Percentiles rank a stretch among this genome's conserved stretches.
Evolutionary conservation across 2,329 filamentous ascomycete species (phyloP).

Genomic region (Alternaria brassicae): DNA sequence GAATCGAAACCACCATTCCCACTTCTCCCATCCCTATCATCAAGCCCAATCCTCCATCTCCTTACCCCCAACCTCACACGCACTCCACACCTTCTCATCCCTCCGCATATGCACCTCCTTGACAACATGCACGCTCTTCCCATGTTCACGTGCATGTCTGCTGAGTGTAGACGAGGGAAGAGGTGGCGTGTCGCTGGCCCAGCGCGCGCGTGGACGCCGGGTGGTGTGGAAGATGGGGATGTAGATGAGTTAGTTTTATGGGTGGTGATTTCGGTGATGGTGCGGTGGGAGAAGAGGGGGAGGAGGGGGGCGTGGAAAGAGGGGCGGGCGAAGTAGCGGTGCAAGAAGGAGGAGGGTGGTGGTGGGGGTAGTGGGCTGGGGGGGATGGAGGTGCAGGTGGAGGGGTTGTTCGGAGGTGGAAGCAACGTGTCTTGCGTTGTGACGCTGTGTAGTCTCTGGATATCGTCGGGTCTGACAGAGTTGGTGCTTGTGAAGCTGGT

Average conservation of each 20-base stretch:
- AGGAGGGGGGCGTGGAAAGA: conserved; percentile 18
- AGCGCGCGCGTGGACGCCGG: conserved; percentile 33
- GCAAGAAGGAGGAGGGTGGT: conserved; percentile 23
- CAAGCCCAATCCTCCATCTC: conserved; percentile 18
- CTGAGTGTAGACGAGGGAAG: neutral
- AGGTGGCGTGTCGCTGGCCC: conserved; percentile 19
- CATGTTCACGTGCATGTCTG: neutral
- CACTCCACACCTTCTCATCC: conserved; percentile 10
- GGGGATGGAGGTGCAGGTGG: neutral
- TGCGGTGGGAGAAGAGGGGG: conserved; percentile 25
- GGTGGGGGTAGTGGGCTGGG: neutral
- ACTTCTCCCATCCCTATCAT: neutral
- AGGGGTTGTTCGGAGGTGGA: neutral
- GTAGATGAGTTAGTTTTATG: neutral
- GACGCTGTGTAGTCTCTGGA: conserved; percentile 8
- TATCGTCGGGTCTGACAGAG: conserved; percentile 15
- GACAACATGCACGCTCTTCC: conserved; percentile 33
- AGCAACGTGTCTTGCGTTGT: conserved; percentile 19
- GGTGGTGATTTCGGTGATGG: conserved; percentile 4
- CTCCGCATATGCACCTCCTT: conserved; percentile 34
- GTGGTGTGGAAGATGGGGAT: neutral
- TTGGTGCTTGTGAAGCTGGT: conserved; percentile 20
- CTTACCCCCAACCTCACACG: conserved; percentile 12
- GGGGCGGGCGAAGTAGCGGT: conserved; percentile 26
- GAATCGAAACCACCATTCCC: neutral